Base-by-base conservation (phyloP, 805 yeast genomes). In the Jamesozyma lodderae region DNA sequence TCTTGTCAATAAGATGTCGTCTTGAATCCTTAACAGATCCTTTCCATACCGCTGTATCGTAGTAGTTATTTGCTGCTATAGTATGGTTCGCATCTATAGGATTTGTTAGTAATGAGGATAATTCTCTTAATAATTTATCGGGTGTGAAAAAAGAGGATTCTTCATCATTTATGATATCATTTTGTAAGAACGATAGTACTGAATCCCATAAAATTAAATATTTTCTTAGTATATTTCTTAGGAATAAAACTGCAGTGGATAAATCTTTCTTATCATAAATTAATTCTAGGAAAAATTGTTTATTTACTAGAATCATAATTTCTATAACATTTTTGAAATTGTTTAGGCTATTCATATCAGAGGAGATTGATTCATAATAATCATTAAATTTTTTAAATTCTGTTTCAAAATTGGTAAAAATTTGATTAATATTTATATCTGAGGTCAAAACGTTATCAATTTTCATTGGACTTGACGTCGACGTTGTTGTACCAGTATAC, bases 21-120 rank as follows among this genome's bases (percentile, higher is more conserved):
- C 82, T 59, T 7, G 80, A 67, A 6, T 40, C 34, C 10, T 42
- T 45, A 3, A 44, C 41, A 6, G 57, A 47, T 1, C 58, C 59
- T 7, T 51, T 41, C 68, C 68, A 63, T 13, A 59, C 52, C n/a
- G 56, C 49, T 0, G 39, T 30, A 18, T 62, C 62, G 5, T n/a
- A 20, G 6, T 18, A 18, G 14, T 26, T 22, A 3, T 15, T 38
- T 23, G 35, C 22, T 28, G 16, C 13, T 14, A 6, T 8, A n/a
- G 33, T 30, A 11, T 11, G 15, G 13, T 30, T 25, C n/a, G n/a
- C 9, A 30, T 30, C 39, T 11, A 36, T 20, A 35, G 56, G 53
- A 29, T 42, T 45, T 36, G 51, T 68, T 59, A 37, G 52, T 43
- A 60, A 62, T 37, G 43, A 53, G 28, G 49, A 64, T 55, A 47